Conservation (phyloP, 441 rosid species). For the Capsella rubella region DNA sequence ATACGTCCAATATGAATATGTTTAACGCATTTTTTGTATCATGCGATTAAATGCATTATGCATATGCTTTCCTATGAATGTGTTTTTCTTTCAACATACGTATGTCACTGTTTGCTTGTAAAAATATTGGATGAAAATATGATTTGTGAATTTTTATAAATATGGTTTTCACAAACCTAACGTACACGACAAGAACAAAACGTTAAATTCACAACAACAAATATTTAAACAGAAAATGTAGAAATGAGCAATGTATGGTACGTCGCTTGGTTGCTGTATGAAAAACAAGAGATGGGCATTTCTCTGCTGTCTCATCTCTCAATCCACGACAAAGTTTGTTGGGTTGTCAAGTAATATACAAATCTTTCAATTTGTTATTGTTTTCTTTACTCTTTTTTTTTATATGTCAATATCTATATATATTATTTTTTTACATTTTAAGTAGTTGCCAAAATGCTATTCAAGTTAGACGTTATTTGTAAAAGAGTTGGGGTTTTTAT, state of each 20-base stretch:
- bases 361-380: not conserved
- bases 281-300: slow-evolving; percentile 43
- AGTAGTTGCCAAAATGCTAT: not conserved
- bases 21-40: slow-evolving; percentile 3
- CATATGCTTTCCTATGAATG: slow-evolving; percentile 3
- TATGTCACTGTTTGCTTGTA: slow-evolving; percentile 4
- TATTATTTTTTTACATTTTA: not conserved
- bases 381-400: not conserved
- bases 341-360: slow-evolving; percentile 42
- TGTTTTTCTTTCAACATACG: not conserved
- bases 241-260: slow-evolving; percentile 26
- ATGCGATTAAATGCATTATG: not conserved
- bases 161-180: slow-evolving; percentile 18
- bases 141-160: not conserved
- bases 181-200: slow-evolving; percentile 40
- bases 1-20: slow-evolving; percentile 5
- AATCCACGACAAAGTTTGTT: slow-evolving; percentile 43
- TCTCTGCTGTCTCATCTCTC: slow-evolving; percentile 41
- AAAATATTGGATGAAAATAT: slow-evolving; percentile 2
- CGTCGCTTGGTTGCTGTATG: slow-evolving; percentile 34
- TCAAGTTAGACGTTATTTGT: not conserved
- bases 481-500: not conserved
- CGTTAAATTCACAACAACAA: slow-evolving; percentile 26
- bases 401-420: not conserved
- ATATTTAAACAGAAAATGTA: slow-evolving; percentile 26